These are phyloP conservation scores for Pleurotus giganteus DNA, from an alignment of 768 basidiomycete species.

Conservation along the genomic window DNA sequence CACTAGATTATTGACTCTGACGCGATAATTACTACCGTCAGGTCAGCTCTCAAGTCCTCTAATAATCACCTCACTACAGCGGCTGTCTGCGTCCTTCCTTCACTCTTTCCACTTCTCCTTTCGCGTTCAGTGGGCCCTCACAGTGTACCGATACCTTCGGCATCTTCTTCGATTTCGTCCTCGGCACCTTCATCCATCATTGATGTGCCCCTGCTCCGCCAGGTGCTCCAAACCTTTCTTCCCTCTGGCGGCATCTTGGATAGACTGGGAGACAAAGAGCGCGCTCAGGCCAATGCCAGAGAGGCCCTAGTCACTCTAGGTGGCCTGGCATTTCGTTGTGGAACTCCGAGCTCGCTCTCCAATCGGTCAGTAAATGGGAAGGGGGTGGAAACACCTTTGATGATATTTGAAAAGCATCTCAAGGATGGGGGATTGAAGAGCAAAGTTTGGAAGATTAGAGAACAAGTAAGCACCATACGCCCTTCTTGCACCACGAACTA, in stretches of 20 bases:
- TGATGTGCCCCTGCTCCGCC: conserved; percentile 62
- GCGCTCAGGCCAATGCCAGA: conserved; percentile 68
- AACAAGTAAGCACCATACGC: conserved; percentile 61
- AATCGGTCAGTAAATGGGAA: conserved; percentile 53
- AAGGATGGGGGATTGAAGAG: conserved; percentile 72
- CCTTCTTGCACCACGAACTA: neutral
- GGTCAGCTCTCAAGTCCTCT: conserved; percentile 71
- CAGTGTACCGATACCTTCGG: conserved; percentile 38
- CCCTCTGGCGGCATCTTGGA: conserved; percentile 79
- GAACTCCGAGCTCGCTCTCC: conserved; percentile 39
- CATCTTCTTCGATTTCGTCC: conserved; percentile 53
- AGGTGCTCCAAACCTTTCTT: conserved; percentile 65
- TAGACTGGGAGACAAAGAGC: conserved; percentile 81
- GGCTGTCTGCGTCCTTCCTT: conserved; percentile 66
- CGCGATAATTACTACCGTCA: conserved; percentile 64
- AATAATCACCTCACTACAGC: conserved; percentile 83
- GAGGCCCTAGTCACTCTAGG: conserved; percentile 76
- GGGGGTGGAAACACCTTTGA: conserved; percentile 64
- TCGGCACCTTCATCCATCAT: conserved; percentile 38
- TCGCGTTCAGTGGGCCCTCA: conserved; percentile 32
- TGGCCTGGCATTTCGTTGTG: conserved; percentile 64
- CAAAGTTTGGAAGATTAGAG: conserved; percentile 84
- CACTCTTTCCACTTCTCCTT: conserved; percentile 63
- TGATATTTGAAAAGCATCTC: conserved; percentile 68
- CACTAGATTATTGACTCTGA: conserved; percentile 73